Percentiles rank a stretch among this genome's conserved stretches.
Conservation (phyloP, 805 yeast species). For the Lipomyces oligophaga region DNA sequence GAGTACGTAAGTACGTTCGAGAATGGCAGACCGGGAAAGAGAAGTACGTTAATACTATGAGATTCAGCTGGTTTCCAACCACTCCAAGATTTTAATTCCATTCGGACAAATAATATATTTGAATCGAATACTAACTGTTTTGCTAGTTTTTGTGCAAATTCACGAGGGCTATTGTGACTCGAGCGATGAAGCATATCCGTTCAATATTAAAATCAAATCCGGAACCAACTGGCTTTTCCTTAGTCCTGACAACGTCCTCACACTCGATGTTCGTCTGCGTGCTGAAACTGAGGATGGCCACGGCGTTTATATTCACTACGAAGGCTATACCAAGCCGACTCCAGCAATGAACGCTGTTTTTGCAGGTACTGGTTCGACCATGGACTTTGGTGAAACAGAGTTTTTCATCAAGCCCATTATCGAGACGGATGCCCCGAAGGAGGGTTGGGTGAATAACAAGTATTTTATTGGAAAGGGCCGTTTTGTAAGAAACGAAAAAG, state of each 20-base stretch:
- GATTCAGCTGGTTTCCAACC: not conserved
- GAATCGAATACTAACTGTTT: not conserved
- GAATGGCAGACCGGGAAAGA: constrained; percentile 19
- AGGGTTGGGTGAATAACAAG: constrained; percentile 48
- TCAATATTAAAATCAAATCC: constrained; percentile 22
- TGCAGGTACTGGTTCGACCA: constrained; percentile 18
- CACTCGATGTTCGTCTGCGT: constrained; percentile 24
- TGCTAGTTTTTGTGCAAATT: constrained; percentile 22
- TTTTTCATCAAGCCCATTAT: constrained; percentile 45
- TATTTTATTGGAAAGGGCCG: constrained; percentile 58
- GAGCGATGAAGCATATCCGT: constrained; percentile 23
- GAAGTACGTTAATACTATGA: constrained; percentile 8
- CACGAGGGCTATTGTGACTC: constrained; percentile 26
- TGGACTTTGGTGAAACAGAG: constrained; percentile 28
- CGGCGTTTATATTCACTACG: constrained; percentile 23
- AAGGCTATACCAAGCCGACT: constrained; percentile 24
- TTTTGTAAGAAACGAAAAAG: constrained; percentile 48
- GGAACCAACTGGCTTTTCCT: constrained; percentile 26
- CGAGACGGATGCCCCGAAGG: constrained; percentile 42
- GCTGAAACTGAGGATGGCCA: constrained; percentile 25
- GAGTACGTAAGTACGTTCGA: constrained; percentile 23
- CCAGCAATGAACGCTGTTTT: constrained; percentile 23
- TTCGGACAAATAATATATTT: not conserved
- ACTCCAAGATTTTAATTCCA: no score
- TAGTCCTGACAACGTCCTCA: constrained; percentile 16